These are phyloP conservation scores for Capronia americana DNA, from an alignment of 2,329 filamentous ascomycete genomes.

Conservation along the genomic window DNA sequence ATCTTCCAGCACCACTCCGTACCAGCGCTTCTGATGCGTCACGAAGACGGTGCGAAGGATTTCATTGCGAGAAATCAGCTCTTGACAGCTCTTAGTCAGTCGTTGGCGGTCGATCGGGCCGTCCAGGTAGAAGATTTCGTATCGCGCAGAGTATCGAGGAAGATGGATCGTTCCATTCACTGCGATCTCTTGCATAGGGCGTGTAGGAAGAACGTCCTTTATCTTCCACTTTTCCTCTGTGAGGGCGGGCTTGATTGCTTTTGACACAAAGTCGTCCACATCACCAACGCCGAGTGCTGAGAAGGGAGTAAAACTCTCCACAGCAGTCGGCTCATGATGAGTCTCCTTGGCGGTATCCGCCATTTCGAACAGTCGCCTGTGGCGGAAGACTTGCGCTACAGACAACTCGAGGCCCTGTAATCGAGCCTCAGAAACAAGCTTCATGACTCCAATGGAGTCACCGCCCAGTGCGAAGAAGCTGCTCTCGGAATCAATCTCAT, in stretches of 20 bases:
- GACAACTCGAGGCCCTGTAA: slow-evolving; percentile 35
- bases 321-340: slow-evolving; percentile 33
- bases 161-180: slow-evolving; percentile 63
- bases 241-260: too few relatives aligned
- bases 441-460: slow-evolving; percentile 43
- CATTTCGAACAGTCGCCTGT: slow-evolving; percentile 58
- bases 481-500: slow-evolving; percentile 30
- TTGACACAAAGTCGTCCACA: too few relatives aligned
- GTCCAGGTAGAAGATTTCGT: slow-evolving; percentile 69
- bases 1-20: slow-evolving; percentile 44
- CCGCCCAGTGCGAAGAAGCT: slow-evolving; percentile 43
- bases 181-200: slow-evolving; percentile 65
- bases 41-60: too few relatives aligned
- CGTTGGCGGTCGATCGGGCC: slow-evolving; percentile 56
- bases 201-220: slow-evolving; percentile 63
- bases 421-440: slow-evolving; percentile 37
- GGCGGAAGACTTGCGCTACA: slow-evolving; percentile 39
- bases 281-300: too few relatives aligned
- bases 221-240: slow-evolving; percentile 52
- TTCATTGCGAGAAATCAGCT: too few relatives aligned
- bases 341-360: slow-evolving; percentile 57
- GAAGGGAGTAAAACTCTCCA: too few relatives aligned
- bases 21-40: too few relatives aligned
- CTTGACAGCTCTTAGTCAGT: slow-evolving; percentile 50
- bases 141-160: slow-evolving; percentile 67